These are phyloP conservation scores for Zostera marina DNA, from an alignment of 116 monocot genomes.

Conservation along the genomic window DNA sequence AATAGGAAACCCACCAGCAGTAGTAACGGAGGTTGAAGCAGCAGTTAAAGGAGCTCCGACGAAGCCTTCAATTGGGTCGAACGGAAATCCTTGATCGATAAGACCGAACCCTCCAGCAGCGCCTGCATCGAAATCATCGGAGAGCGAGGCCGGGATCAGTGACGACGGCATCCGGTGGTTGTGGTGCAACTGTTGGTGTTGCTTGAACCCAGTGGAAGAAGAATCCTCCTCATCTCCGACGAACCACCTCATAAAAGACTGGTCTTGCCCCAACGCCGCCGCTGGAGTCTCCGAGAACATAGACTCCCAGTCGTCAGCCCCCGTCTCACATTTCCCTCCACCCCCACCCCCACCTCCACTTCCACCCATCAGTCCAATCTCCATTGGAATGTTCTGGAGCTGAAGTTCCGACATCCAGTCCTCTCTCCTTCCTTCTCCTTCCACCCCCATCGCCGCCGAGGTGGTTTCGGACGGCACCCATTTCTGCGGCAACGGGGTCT, in stretches of 20 bases:
- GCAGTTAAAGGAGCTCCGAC: not conserved
- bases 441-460: not conserved
- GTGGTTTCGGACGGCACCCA: slow-evolving; percentile 19
- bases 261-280: slow-evolving; percentile 23
- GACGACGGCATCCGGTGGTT: slow-evolving; percentile 3
- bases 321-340: slow-evolving; percentile 4
- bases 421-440: slow-evolving; percentile 15
- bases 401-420: slow-evolving; percentile 14
- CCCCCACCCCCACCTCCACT: too few relatives aligned
- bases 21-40: slow-evolving; percentile 6
- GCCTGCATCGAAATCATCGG: slow-evolving; percentile 3
- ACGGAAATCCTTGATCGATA: slow-evolving; percentile 22
- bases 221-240: slow-evolving; percentile 40
- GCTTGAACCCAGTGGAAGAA: slow-evolving; percentile 3
- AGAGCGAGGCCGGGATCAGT: slow-evolving; percentile 1
- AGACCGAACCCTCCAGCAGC: slow-evolving; percentile 23
- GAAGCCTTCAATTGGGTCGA: slow-evolving; percentile 16
- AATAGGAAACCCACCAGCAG: slow-evolving; percentile 13
- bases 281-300: slow-evolving; percentile 15
- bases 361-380: slow-evolving; percentile 6
- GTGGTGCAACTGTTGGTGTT: slow-evolving; percentile 5
- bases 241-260: slow-evolving; percentile 68
- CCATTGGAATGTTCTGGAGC: slow-evolving; percentile 11
- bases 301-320: slow-evolving; percentile 31
- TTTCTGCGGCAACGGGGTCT: slow-evolving; percentile 25